Evolutionary conservation across 305 asterid genomes (phyloP), one percentile per base, ranked within the genome.

Genomic region (Fraxinus greggii): DNA sequence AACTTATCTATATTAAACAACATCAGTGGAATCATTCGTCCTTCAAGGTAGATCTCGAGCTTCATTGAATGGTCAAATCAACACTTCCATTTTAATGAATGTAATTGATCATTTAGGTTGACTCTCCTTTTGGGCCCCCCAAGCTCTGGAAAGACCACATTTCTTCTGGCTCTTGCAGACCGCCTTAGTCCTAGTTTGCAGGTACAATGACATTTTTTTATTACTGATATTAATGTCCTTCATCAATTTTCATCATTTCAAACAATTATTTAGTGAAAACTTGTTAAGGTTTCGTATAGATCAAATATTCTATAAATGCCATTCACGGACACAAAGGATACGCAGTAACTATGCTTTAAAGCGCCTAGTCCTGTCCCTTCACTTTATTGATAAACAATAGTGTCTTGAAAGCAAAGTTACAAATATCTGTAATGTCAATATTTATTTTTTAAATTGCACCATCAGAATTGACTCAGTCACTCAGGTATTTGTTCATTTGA

Each of bases 81-180:
- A 7, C 28, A 38, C 7, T 76, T 77, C 67, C 78, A 40, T 31
- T 35, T 72, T 82, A 78, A 83, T 79, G 87, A 81, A 38, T 35
- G 3, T 56, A 63, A 61, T 84, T 65, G 78, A 32, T 83, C 77
- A 9, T 86, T 56, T 82, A 93, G 97, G 88, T 79, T 92, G 87
- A 93, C 97, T 76, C 91, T 93, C 79, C 95, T 93, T 89, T 82
- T 93, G 80, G 97, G 97, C 9, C 97, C 96, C 80, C 97, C 96
- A 7, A 92, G 96, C 88, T 93, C 97, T 19, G 97, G 97, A 83
- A 92, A 93, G 90, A 92, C 97, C 19, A 92, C 97, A 26, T 87
- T 93, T 90, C 93, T 92, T 82, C 85, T 93, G 88, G 97, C 97
- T 77, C 93, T 93, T 72, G 97, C 97, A 21, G 97, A 93, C 31